These are phyloP conservation scores for Dendryphion nanum DNA, from an alignment of 2,329 filamentous ascomycete genomes.

Conservation along the genomic window DNA sequence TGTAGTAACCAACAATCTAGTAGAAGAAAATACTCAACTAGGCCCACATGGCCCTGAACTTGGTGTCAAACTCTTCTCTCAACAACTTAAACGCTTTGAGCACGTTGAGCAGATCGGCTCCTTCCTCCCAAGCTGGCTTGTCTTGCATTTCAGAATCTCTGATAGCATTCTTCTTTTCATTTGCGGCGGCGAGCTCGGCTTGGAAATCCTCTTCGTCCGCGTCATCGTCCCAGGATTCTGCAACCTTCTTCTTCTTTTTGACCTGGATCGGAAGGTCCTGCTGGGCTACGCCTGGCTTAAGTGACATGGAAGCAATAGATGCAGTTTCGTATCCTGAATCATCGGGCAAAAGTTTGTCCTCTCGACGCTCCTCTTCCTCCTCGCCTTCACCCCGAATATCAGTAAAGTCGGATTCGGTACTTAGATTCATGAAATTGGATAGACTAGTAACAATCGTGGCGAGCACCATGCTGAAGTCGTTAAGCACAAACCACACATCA, in stretches of 20 bases:
- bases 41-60: constrained; percentile 63
- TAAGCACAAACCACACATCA: constrained; percentile 72
- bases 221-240: constrained; percentile 42
- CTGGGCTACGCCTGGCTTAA: constrained; percentile 21
- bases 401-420: constrained; percentile 30
- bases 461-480: constrained; percentile 64
- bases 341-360: constrained; percentile 36
- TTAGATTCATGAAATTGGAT: constrained; percentile 55
- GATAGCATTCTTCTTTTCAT: constrained; percentile 21
- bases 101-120: constrained; percentile 54
- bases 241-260: constrained; percentile 42
- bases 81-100: constrained; percentile 59
- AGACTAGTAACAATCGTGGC: constrained; percentile 71
- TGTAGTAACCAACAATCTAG: too few relatives aligned
- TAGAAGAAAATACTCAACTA: too few relatives aligned
- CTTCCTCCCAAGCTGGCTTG: constrained; percentile 44
- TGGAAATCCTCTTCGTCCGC: constrained; percentile 37
- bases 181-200: constrained; percentile 28
- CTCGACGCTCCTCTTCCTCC: constrained; percentile 47
- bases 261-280: constrained; percentile 28
- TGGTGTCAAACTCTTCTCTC: constrained; percentile 60
- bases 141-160: constrained; percentile 18
- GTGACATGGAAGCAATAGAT: constrained; percentile 24
- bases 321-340: constrained; percentile 28
- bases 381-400: constrained; percentile 54